Evolutionary conservation across 2,329 filamentous ascomycete species (phyloP).

Genomic region (Dothistroma septosporum): DNA sequence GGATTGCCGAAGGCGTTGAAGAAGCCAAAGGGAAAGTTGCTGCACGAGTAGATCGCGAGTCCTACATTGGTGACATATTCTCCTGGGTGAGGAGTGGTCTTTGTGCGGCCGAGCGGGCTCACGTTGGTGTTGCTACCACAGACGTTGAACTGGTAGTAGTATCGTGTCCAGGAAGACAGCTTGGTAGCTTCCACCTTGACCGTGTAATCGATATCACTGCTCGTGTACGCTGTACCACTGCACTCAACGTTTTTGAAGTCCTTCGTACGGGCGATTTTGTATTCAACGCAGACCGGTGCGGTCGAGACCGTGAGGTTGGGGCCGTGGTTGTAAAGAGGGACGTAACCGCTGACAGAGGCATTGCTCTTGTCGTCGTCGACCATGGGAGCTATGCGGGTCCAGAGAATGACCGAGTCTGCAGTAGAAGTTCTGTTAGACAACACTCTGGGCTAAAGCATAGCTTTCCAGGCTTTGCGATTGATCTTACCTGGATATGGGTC

Average conservation of each 20-base stretch:
- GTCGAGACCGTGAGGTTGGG: constrained; percentile 52
- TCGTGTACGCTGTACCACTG: constrained; percentile 62
- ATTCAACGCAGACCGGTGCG: constrained; percentile 64
- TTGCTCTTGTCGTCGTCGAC: constrained; percentile 41
- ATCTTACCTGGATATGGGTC: constrained; percentile 40
- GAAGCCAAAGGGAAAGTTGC: constrained; percentile 53
- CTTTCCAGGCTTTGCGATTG: neutral
- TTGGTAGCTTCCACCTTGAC: constrained; percentile 66
- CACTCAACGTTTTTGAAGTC: constrained; percentile 49
- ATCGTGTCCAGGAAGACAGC: constrained; percentile 60
- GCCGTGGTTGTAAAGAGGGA: constrained; percentile 52
- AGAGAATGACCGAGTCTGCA: constrained; percentile 33
- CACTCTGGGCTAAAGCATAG: neutral
- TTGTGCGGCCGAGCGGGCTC: constrained; percentile 63
- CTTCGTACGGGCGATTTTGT: constrained; percentile 53
- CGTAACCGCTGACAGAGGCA: constrained; percentile 54
- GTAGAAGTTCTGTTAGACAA: neutral
- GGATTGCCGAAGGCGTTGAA: constrained; percentile 39
- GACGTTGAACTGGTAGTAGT: constrained; percentile 67
- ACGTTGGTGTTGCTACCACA: constrained; percentile 57
- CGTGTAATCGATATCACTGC: constrained; percentile 70
- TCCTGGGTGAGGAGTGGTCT: constrained; percentile 59
- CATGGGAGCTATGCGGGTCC: constrained; percentile 41
- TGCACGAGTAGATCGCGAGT: constrained; percentile 68
- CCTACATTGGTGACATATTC: constrained; percentile 56